Evolutionary conservation across 306 rosid genomes (phyloP), one percentile per base, ranked within the genome.

Genomic region (Biancaea sappan): DNA sequence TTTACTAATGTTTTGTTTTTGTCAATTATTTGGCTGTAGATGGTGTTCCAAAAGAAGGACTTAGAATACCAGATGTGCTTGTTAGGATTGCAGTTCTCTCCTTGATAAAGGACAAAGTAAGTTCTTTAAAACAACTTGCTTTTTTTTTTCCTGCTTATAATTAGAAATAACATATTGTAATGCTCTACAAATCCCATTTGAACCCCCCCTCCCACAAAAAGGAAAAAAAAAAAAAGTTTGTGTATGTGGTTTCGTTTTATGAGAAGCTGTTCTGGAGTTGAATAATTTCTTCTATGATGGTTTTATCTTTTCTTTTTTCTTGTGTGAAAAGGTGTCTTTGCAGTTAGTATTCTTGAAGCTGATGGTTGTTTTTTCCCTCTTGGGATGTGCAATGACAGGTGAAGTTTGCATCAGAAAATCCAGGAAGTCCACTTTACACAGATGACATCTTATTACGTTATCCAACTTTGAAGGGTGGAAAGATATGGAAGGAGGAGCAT

Each of bases 1-100:
- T 73, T 67, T 28, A 74, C 69, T 32, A 65, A 60, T 40, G 34
- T 69, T 64, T 77, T 40, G 10, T 54, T 80, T 19, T 44, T 68
- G 41, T 74, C 52, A 47, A 57, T 76, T 34, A 78, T 84, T 77
- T 72, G 44, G 69, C 52, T 84, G 80, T 66, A 95, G 99, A 95
- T 71, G 99, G 99, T 48, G 99, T 95, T 78, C 99, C 99, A 21
- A 95, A 94, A 81, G 99, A 95, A 75, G 99, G 99, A 70, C 95
- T 95, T 54, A 84, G 97, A 75, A 88, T 92, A 80, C 88, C 68
- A 69, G 99, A 95, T 53, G 99, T 95, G 40, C 95, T 95, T 40
- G 92, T 90, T 80, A 88, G 99, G 73, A 87, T 95, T 79, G 95
- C 99, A 59, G 88, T 77, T 74, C 79, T 95, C 70, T 84, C 87